phyloP scores from a whole-genome alignment of 257 asterid species.

The Solanum arcanum region DNA sequence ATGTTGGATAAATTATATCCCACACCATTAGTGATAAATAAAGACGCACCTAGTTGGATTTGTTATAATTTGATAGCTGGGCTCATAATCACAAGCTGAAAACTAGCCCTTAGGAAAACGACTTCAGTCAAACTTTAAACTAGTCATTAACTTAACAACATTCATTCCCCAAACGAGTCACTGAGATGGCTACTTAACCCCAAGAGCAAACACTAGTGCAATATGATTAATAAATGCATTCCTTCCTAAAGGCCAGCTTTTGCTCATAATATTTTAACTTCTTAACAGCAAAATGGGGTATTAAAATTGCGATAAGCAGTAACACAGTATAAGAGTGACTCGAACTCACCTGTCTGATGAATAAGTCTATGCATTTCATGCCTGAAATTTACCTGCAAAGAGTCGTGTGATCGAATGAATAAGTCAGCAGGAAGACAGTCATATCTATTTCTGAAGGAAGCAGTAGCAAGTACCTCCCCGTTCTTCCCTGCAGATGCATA shows the following conservation, averaged over 20 bases:
- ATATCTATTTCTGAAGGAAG: not conserved
- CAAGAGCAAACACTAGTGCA: not conserved
- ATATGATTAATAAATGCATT: not conserved
- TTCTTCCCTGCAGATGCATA: slow-evolving; percentile 35
- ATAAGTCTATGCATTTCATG: not conserved
- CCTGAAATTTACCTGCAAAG: slow-evolving; percentile 36
- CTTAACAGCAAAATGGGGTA: not conserved
- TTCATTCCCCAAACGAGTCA: not conserved
- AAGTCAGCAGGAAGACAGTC: not conserved
- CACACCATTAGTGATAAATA: not conserved
- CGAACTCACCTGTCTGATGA: slow-evolving; percentile 1
- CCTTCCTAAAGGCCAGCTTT: not conserved
- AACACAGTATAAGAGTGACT: not conserved
- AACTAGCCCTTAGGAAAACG: not conserved
- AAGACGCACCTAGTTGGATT: not conserved
- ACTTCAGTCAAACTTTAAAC: not conserved
- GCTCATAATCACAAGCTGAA: not conserved
- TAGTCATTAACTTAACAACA: not conserved
- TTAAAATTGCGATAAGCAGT: not conserved
- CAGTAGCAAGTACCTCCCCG: slow-evolving; percentile 47
- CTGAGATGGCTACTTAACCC: not conserved
- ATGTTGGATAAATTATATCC: not conserved
- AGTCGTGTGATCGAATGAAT: not conserved
- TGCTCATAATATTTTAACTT: not conserved
- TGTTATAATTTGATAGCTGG: not conserved